Evolutionary conservation across 2,329 filamentous ascomycete genomes (phyloP).

Genomic region (Fusarium nurragi): DNA sequence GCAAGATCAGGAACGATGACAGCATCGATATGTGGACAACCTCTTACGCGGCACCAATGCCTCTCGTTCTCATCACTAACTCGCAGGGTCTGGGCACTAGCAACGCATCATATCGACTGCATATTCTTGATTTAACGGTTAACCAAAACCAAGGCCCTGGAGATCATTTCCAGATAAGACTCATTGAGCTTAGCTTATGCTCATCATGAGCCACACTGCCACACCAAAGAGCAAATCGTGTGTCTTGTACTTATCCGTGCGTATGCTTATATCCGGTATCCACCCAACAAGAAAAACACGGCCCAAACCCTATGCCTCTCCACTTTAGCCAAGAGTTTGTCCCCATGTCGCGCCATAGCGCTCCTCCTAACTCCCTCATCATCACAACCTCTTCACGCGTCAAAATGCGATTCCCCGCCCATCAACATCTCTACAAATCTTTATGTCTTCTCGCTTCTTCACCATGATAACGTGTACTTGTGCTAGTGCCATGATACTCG

Average conservation of each 20-base stretch:
- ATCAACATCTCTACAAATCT: background rate
- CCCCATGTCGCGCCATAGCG: slow-evolving; percentile 22
- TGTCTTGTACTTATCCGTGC: slow-evolving; percentile 5
- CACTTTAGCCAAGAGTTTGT: slow-evolving; percentile 26
- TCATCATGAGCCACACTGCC: background rate
- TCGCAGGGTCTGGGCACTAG: background rate
- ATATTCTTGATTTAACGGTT: background rate
- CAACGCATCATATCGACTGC: background rate
- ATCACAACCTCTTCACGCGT: slow-evolving; percentile 18
- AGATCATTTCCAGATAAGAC: background rate
- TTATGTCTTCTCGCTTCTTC: background rate
- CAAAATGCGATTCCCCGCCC: background rate
- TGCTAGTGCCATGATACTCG: slow-evolving; percentile 18
- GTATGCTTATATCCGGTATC: slow-evolving; percentile 13
- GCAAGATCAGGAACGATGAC: slow-evolving; percentile 31
- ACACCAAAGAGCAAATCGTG: background rate
- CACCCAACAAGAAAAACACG: background rate
- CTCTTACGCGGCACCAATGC: background rate
- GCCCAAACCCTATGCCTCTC: slow-evolving; percentile 17
- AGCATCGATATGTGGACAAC: background rate
- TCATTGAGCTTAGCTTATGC: slow-evolving; percentile 14
- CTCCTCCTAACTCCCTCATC: slow-evolving; percentile 36
- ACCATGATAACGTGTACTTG: background rate
- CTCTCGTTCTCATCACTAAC: background rate
- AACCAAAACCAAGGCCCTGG: background rate